These are phyloP conservation scores for Aaosphaeria pasadenensis DNA, from an alignment of 2,329 filamentous ascomycete species.

Conservation along the genomic window DNA sequence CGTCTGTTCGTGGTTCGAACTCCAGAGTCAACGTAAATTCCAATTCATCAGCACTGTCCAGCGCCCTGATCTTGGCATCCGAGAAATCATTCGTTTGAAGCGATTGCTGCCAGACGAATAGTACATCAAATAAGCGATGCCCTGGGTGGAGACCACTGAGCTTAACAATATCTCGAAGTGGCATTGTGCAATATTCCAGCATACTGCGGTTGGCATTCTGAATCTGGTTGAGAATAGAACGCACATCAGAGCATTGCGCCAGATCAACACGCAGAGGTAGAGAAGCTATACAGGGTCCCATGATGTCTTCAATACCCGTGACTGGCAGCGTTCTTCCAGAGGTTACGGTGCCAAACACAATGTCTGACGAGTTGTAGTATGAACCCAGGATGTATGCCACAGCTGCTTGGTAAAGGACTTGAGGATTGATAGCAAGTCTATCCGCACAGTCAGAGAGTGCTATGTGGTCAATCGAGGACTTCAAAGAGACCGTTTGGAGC, in stretches of 20 bases:
- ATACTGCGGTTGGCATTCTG: conserved; percentile 65
- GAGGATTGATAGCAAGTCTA: conserved; percentile 53
- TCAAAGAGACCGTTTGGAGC: conserved; percentile 13
- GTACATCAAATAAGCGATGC: conserved; percentile 67
- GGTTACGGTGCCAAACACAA: conserved; percentile 74
- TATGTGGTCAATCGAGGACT: conserved; percentile 14
- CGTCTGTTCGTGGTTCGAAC: conserved; percentile 59
- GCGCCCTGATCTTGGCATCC: conserved; percentile 49
- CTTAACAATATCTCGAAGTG: conserved; percentile 68
- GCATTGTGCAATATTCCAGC: conserved; percentile 61
- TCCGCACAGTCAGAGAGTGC: conserved; percentile 15
- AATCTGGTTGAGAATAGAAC: conserved; percentile 61
- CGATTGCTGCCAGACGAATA: conserved; percentile 85
- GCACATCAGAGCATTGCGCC: conserved; percentile 48
- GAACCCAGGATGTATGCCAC: conserved; percentile 63
- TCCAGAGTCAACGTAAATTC: conserved; percentile 78
- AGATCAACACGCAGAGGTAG: conserved; percentile 69
- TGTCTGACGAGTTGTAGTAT: conserved; percentile 63
- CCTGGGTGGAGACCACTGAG: conserved; percentile 54
- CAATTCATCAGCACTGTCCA: conserved; percentile 65
- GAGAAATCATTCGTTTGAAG: conserved; percentile 37
- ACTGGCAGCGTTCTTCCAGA: conserved; percentile 78
- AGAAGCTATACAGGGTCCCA: conserved; percentile 78
- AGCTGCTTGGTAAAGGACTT: conserved; percentile 74
- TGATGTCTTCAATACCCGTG: conserved; percentile 64